These are phyloP conservation scores for Stemphylium vesicarium DNA, from an alignment of 2,329 filamentous ascomycete genomes.

Conservation along the genomic window DNA sequence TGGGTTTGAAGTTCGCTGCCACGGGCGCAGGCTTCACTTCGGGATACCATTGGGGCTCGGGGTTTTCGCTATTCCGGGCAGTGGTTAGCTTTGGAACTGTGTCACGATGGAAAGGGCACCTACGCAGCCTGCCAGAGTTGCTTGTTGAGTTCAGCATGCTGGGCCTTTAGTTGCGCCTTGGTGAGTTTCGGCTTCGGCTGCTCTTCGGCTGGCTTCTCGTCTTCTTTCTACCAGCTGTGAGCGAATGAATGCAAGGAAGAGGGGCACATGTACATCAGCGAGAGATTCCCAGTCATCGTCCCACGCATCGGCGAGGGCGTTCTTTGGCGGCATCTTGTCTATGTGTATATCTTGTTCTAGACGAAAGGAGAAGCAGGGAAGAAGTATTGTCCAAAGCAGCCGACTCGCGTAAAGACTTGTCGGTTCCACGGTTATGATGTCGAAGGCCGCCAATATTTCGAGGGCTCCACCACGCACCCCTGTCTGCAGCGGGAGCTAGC, in stretches of 20 bases:
- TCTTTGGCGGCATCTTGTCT: conserved; percentile 48
- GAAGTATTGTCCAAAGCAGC: not conserved
- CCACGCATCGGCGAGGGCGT: conserved; percentile 69
- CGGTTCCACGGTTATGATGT: conserved; percentile 7
- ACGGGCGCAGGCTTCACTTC: conserved; percentile 70
- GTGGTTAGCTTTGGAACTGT: conserved; percentile 20
- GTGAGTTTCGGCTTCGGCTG: conserved; percentile 61
- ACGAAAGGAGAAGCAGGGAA: not conserved
- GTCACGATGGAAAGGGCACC: conserved; percentile 31
- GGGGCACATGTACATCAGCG: conserved; percentile 66
- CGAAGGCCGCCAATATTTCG: conserved; percentile 13
- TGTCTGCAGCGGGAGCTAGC: conserved; percentile 19
- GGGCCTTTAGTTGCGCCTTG: conserved; percentile 77
- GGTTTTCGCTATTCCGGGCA: conserved; percentile 66
- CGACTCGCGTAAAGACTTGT: not conserved
- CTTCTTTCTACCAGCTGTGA: conserved; percentile 42
- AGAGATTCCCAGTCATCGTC: conserved; percentile 87
- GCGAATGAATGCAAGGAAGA: conserved; percentile 9
- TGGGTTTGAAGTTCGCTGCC: conserved; percentile 76
- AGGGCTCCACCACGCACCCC: conserved; percentile 12
- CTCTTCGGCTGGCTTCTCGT: conserved; percentile 48
- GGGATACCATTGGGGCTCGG: conserved; percentile 76
- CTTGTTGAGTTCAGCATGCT: conserved; percentile 82
- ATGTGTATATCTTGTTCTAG: conserved; percentile 29
- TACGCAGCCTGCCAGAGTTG: conserved; percentile 91